Evolutionary conservation across 805 yeast genomes (phyloP).

Genomic region (Brettanomyces sp.): DNA sequence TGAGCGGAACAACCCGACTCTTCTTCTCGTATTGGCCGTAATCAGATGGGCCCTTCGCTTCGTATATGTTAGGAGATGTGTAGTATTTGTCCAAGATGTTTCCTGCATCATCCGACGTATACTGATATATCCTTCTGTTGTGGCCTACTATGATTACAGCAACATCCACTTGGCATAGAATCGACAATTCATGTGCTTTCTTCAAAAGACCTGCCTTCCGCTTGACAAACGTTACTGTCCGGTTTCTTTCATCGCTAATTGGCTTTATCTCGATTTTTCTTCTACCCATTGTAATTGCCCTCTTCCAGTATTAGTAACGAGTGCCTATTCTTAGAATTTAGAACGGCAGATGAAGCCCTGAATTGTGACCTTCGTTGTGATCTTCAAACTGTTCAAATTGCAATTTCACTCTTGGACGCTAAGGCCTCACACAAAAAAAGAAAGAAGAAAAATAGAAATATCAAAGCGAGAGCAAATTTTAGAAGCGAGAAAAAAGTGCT

Average conservation of each 20-base stretch:
- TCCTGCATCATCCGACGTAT: conserved; percentile 58
- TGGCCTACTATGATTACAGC: conserved; percentile 83
- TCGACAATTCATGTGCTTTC: conserved; percentile 78
- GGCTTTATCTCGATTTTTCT: conserved; percentile 93
- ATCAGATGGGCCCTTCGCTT: conserved; percentile 54
- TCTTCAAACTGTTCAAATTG: no score
- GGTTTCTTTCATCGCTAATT: conserved; percentile 78
- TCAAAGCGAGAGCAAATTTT: no score
- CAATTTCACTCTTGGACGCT: neutral
- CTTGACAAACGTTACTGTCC: conserved; percentile 81
- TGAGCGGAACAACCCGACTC: conserved; percentile 6
- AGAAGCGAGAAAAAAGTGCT: no score
- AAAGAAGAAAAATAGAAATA: neutral
- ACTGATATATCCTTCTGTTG: conserved; percentile 78
- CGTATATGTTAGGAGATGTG: conserved; percentile 30
- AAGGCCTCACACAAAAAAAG: neutral
- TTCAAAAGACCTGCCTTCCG: conserved; percentile 91
- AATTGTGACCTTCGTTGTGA: no score
- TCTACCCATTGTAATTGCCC: conserved; percentile 67
- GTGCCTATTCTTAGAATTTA: neutral
- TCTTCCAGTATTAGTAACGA: neutral
- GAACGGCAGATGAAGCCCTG: neutral
- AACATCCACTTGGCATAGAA: conserved; percentile 85
- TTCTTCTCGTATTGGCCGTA: conserved; percentile 45
- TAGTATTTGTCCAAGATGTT: conserved; percentile 36